Percentiles rank a stretch among this genome's conserved stretches.
phyloP scores from a whole-genome alignment of 208 protist genomes.

The Trypanosomatidae sp. region DNA sequence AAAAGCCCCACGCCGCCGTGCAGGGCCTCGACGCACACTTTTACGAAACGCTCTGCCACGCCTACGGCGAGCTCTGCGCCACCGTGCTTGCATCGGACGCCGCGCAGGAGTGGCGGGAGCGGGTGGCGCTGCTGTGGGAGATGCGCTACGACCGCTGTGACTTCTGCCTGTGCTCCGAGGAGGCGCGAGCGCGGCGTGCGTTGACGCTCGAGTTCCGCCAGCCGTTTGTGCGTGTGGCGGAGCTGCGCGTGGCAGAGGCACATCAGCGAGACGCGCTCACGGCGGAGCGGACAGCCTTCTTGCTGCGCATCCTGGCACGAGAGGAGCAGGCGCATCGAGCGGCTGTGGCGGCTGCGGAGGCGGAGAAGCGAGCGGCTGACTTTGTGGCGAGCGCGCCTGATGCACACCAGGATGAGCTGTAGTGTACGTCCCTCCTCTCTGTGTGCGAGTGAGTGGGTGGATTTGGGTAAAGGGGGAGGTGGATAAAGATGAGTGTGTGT shows the following conservation, averaged over 20 bases:
- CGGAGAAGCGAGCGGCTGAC: too few relatives aligned
- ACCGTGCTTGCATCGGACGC: constrained; percentile 7
- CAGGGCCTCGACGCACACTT: constrained; percentile 3
- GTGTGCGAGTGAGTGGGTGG: too few relatives aligned
- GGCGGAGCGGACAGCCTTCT: constrained; percentile 17
- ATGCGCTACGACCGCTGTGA: constrained; percentile 52
- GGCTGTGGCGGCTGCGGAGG: too few relatives aligned
- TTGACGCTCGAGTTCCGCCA: constrained; percentile 8
- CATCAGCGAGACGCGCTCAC: constrained; percentile 17
- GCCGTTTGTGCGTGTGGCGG: constrained; percentile 18
- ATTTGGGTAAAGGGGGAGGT: too few relatives aligned
- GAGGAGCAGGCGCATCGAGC: too few relatives aligned
- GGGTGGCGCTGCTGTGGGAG: constrained; percentile 51
- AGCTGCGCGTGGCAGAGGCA: constrained; percentile 18
- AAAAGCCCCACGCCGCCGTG: not conserved
- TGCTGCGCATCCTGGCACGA: constrained; percentile 19
- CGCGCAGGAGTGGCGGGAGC: constrained; percentile 45
- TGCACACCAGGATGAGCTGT: too few relatives aligned
- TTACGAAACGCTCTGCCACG: not conserved
- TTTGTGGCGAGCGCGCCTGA: too few relatives aligned
- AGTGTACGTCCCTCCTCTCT: too few relatives aligned
- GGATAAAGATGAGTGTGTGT: too few relatives aligned
- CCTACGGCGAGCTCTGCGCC: constrained; percentile 1
- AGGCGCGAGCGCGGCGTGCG: constrained; percentile 11
- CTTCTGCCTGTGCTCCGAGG: constrained; percentile 20